Evolutionary conservation across 2,329 filamentous ascomycete species (phyloP).

Genomic region (Penicillium corylophilum): DNA sequence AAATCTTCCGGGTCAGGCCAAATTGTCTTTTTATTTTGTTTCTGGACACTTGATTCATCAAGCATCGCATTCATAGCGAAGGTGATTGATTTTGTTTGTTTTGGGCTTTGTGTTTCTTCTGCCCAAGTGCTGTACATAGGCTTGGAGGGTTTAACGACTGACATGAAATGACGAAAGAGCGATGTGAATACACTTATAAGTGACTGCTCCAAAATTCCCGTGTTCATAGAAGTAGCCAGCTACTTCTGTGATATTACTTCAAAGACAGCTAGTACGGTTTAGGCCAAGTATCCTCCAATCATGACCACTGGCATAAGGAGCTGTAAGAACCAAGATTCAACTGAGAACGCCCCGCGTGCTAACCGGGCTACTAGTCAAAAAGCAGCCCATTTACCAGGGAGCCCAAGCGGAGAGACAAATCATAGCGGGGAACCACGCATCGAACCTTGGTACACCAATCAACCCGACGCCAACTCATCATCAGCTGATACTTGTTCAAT

Average conservation of each 20-base stretch:
- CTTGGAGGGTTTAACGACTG: constrained; percentile 4
- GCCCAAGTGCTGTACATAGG: constrained; percentile 5
- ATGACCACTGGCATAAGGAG: neutral
- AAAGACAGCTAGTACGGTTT: neutral
- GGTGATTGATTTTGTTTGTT: constrained; percentile 9
- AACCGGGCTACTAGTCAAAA: neutral
- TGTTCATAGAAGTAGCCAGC: neutral
- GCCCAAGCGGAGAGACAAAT: neutral
- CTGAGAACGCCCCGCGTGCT: neutral
- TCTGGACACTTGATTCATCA: constrained; percentile 3
- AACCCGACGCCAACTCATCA: neutral
- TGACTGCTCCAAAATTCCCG: neutral
- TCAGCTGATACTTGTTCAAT: constrained; percentile 1
- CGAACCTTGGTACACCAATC: neutral
- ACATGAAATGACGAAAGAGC: constrained; percentile 1
- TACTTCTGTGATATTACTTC: neutral
- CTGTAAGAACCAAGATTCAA: neutral
- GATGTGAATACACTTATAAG: neutral
- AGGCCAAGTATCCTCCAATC: neutral
- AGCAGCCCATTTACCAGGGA: neutral
- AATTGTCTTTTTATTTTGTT: constrained; percentile 2
- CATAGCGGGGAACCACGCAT: neutral
- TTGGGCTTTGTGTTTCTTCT: neutral
- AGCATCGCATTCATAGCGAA: constrained; percentile 16
- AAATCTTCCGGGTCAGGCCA: too few species aligned